Percentiles rank a stretch among this genome's conserved stretches.
These are phyloP conservation scores for Rhizoclosmatium globosum DNA, from an alignment of 192 early-diverging fungal genomes.

Conservation along the genomic window DNA sequence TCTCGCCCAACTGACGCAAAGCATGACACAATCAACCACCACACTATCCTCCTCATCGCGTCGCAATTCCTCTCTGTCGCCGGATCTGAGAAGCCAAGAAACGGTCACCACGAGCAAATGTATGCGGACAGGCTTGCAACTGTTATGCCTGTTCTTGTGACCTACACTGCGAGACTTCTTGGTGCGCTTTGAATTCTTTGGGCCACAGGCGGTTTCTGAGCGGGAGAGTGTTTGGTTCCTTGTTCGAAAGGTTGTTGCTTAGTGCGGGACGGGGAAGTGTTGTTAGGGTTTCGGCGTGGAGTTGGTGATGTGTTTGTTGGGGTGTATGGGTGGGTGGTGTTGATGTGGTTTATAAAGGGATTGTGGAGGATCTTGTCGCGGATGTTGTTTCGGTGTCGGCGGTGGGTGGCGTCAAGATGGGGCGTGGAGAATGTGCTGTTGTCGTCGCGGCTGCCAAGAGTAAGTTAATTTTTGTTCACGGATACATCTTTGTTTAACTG, in stretches of 20 bases:
- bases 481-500: constrained; percentile 5
- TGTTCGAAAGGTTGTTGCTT: neutral
- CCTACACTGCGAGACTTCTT: constrained; percentile 15
- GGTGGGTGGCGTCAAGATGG: neutral
- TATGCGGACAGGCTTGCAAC: neutral
- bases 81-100: constrained; percentile 10
- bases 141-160: constrained; percentile 7
- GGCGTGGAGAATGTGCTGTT: neutral
- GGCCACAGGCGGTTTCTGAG: neutral
- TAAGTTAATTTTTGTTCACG: neutral
- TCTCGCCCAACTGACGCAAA: neutral
- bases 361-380: constrained; percentile 7
- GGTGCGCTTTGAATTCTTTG: neutral
- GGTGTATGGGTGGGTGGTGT: constrained; percentile 20
- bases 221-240: constrained; percentile 15
- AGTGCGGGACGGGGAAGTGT: no score
- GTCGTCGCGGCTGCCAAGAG: constrained; percentile 5
- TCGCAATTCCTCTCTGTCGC: neutral
- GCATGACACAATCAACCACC: constrained; percentile 3
- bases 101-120: constrained; percentile 11
- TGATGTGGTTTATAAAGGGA: constrained; percentile 23
- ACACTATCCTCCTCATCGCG: constrained; percentile 5
- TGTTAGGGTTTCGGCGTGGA: neutral
- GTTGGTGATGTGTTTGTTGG: constrained; percentile 22
- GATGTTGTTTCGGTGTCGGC: neutral